phyloP scores from a whole-genome alignment of 148 eudicot species.

The Salicornia ramosissima region DNA sequence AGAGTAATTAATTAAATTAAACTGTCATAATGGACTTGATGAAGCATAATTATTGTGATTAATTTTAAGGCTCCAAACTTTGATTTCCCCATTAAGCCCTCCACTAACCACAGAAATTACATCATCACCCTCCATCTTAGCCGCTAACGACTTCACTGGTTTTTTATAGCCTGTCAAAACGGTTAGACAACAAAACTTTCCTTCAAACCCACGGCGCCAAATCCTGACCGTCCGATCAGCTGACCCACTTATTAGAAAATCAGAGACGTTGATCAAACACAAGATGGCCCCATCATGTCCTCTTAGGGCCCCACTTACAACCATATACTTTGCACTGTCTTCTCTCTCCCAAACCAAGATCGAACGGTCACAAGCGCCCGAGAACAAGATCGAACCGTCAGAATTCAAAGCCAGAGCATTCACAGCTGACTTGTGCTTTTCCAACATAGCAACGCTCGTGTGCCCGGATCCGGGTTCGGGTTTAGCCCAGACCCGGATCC shows the following conservation, averaged over 20 bases:
- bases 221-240: slow-evolving; percentile 81
- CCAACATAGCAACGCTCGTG: slow-evolving; percentile 38
- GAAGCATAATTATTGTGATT: too few relatives aligned
- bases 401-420: slow-evolving; percentile 53
- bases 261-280: slow-evolving; percentile 44
- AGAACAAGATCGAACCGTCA: slow-evolving; percentile 50
- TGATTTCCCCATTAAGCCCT: slow-evolving; percentile 55
- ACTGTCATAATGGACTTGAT: background rate
- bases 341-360: slow-evolving; percentile 75
- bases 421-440: slow-evolving; percentile 63
- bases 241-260: slow-evolving; percentile 66
- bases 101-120: slow-evolving; percentile 53
- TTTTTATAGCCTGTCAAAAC: slow-evolving; percentile 47
- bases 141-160: slow-evolving; percentile 59
- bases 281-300: slow-evolving; percentile 68
- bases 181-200: slow-evolving; percentile 43
- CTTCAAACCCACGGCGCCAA: slow-evolving; percentile 48
- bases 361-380: slow-evolving; percentile 76
- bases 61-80: slow-evolving; percentile 43
- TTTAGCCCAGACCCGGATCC: slow-evolving; percentile 48
- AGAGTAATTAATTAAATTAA: too few relatives aligned
- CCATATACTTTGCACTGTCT: slow-evolving; percentile 47
- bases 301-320: slow-evolving; percentile 51
- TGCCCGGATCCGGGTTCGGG: slow-evolving; percentile 9
- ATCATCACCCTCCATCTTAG: slow-evolving; percentile 26